Percentiles rank a stretch among this genome's conserved stretches.
These are phyloP conservation scores for Hansenula sp. DNA, from an alignment of 1,139 yeast genomes.

Conservation along the genomic window DNA sequence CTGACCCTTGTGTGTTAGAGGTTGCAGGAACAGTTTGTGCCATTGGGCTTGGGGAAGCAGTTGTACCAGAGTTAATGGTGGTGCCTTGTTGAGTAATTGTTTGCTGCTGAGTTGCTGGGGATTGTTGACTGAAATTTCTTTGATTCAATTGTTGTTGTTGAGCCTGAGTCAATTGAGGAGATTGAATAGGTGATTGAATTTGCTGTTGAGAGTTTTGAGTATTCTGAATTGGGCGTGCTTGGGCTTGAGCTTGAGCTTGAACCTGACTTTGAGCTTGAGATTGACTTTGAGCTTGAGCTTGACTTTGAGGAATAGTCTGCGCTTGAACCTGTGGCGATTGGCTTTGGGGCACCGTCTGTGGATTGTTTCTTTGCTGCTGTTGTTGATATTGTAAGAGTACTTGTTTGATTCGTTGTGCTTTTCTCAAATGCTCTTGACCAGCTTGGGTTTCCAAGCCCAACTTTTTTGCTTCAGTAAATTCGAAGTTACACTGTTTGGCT, in stretches of 20 bases:
- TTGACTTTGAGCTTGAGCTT: slow-evolving; percentile 10
- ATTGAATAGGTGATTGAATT: slow-evolving; percentile 13
- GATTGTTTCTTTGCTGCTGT: slow-evolving; percentile 11
- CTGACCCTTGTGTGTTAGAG: neutral
- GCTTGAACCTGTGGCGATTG: slow-evolving; percentile 12
- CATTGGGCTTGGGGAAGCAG: slow-evolving; percentile 18
- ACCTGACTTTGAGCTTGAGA: slow-evolving; percentile 17
- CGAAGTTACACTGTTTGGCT: slow-evolving; percentile 55
- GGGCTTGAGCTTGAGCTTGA: slow-evolving; percentile 8
- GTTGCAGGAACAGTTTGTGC: slow-evolving; percentile 5
- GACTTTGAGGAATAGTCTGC: slow-evolving; percentile 1
- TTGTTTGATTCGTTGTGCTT: slow-evolving; percentile 56
- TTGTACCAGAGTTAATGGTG: slow-evolving; percentile 6
- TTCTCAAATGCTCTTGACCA: slow-evolving; percentile 64
- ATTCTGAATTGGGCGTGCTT: slow-evolving; percentile 5
- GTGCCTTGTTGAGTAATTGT: slow-evolving; percentile 6
- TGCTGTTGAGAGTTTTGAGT: neutral
- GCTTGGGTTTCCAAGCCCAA: slow-evolving; percentile 57
- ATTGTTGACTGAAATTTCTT: slow-evolving; percentile 4
- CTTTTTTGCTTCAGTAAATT: slow-evolving; percentile 57
- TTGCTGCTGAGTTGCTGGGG: slow-evolving; percentile 3
- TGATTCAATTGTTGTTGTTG: slow-evolving; percentile 7
- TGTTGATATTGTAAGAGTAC: slow-evolving; percentile 22
- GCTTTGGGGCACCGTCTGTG: slow-evolving; percentile 2
- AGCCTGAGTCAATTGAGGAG: slow-evolving; percentile 11